These are phyloP conservation scores for Tylopilus vinaceipallidus DNA, from an alignment of 768 basidiomycete genomes.

Conservation along the genomic window DNA sequence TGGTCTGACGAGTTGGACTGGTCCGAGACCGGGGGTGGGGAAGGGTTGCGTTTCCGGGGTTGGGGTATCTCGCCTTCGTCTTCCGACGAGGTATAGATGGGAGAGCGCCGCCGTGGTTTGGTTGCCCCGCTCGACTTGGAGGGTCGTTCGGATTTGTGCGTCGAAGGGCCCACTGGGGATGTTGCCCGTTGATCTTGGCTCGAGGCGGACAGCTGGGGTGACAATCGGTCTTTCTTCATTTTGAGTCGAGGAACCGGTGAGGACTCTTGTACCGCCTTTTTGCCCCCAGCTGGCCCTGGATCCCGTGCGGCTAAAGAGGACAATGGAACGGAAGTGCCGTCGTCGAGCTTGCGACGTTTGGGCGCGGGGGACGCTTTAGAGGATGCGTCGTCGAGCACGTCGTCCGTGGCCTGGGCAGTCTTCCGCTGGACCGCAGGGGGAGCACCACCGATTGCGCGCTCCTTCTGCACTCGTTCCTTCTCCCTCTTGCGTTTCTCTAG, in stretches of 20 bases:
- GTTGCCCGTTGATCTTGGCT: constrained; percentile 13
- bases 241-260: constrained; percentile 29
- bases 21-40: constrained; percentile 28
- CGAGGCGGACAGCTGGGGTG: constrained; percentile 15
- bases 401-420: constrained; percentile 33
- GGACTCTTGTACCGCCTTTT: constrained; percentile 36
- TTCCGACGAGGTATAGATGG: constrained; percentile 67
- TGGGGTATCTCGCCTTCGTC: constrained; percentile 48
- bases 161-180: neutral
- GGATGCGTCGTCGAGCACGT: constrained; percentile 24
- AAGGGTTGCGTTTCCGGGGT: constrained; percentile 24
- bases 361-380: constrained; percentile 10
- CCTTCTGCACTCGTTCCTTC: constrained; percentile 24
- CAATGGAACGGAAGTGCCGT: constrained; percentile 18
- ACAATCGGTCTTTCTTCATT: constrained; percentile 38
- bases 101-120: constrained; percentile 52
- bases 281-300: constrained; percentile 25
- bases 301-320: constrained; percentile 24
- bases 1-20: constrained; percentile 23
- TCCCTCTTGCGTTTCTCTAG: constrained; percentile 22
- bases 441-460: constrained; percentile 14
- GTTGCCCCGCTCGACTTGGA: constrained; percentile 15
- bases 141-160: constrained; percentile 20
- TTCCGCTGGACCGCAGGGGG: constrained; percentile 40
- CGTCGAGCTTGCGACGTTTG: constrained; percentile 47